A percentile compares a stretch with the other conserved stretches of the same genome.
Evolutionary conservation across 2,329 filamentous ascomycete species (phyloP).

Genomic region (Penicillium rolfsii): DNA sequence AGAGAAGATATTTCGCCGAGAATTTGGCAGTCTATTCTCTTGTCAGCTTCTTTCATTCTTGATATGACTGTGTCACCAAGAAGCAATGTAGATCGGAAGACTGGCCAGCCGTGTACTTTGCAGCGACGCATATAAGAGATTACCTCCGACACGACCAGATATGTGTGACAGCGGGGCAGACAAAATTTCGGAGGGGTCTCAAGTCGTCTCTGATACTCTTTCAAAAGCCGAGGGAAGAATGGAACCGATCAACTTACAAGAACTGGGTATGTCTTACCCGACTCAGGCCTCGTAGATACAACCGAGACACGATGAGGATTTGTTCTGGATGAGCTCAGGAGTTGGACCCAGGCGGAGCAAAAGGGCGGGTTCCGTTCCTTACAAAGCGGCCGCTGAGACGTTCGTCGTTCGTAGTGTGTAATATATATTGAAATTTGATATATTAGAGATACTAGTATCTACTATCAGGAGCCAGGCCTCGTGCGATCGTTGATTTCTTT

Average conservation of each 20-base stretch:
- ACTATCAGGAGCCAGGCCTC: neutral
- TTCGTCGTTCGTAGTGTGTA: slow-evolving; percentile 2
- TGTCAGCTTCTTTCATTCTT: slow-evolving; percentile 23
- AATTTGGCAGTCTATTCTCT: slow-evolving; percentile 25
- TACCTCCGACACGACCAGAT: slow-evolving; percentile 11
- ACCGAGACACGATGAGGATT: slow-evolving; percentile 36
- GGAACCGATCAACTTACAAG: slow-evolving; percentile 33
- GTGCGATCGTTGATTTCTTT: neutral
- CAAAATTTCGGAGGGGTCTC: slow-evolving; percentile 17
- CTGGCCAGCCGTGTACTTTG: slow-evolving; percentile 7
- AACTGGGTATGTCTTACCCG: slow-evolving; percentile 32
- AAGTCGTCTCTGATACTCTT: slow-evolving; percentile 10
- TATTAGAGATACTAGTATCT: neutral
- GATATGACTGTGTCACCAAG: neutral
- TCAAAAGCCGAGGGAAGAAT: slow-evolving; percentile 1
- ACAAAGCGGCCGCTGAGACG: slow-evolving; percentile 26
- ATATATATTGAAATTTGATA: neutral
- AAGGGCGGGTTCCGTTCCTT: slow-evolving; percentile 30
- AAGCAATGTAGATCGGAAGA: slow-evolving; percentile 1
- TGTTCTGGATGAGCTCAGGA: slow-evolving; percentile 16
- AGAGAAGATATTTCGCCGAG: slow-evolving; percentile 27
- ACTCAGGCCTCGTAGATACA: slow-evolving; percentile 32
- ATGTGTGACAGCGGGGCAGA: slow-evolving; percentile 26
- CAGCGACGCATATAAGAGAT: slow-evolving; percentile 13
- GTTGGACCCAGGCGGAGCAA: slow-evolving; percentile 32